Evolutionary conservation across 2,329 filamentous ascomycete species (phyloP).

Genomic region (Cladorrhinum sp.): DNA sequence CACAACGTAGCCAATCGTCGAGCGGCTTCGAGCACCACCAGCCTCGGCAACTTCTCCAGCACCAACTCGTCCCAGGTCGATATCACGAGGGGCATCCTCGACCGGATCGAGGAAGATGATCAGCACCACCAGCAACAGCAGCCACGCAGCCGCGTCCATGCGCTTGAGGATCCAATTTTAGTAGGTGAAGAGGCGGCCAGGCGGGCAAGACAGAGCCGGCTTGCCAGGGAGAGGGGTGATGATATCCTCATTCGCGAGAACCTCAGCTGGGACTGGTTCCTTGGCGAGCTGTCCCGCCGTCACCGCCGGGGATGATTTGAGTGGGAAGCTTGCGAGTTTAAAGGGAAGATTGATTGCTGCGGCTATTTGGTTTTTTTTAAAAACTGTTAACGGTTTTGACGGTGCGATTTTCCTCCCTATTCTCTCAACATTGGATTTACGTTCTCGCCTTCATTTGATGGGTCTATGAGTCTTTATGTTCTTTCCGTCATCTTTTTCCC

Average conservation of each 20-base stretch:
- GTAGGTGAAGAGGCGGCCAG: conserved; percentile 65
- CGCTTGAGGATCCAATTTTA: conserved; percentile 64
- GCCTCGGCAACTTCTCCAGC: conserved; percentile 18
- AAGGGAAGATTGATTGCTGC: background rate
- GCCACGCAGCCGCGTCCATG: conserved; percentile 37
- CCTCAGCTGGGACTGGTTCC: conserved; percentile 58
- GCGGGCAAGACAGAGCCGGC: conserved; percentile 53
- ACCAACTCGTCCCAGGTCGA: conserved; percentile 31
- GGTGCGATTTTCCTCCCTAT: no score
- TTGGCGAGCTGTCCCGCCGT: conserved; percentile 43
- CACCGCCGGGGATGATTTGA: background rate
- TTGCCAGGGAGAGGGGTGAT: conserved; percentile 54
- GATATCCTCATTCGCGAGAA: conserved; percentile 57
- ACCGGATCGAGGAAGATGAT: conserved; percentile 38
- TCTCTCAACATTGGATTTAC: background rate
- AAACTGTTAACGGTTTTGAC: no score
- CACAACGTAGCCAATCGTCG: conserved; percentile 62
- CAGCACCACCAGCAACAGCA: conserved; percentile 14
- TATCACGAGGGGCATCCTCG: conserved; percentile 35
- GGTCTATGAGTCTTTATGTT: background rate
- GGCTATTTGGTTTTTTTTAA: background rate
- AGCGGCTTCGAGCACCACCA: conserved; percentile 44
- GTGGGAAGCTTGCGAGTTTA: background rate
- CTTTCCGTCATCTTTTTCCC: background rate
- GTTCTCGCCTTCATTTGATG: background rate